Conservation (phyloP, 2,329 filamentous ascomycete genomes). For the Aspergillus flavus region DNA sequence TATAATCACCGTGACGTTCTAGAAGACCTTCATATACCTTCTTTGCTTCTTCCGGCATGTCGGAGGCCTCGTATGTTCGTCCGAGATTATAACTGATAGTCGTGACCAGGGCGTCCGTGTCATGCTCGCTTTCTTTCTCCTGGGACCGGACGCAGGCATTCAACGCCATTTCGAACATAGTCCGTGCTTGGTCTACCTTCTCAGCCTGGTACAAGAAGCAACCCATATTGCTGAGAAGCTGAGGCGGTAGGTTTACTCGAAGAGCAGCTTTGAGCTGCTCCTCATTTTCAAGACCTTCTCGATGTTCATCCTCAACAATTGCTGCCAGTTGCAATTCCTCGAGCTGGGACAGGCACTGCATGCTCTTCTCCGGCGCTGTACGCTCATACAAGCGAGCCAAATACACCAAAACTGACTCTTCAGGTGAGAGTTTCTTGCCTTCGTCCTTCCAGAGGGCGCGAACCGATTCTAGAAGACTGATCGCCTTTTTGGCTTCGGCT, state of each 20-base stretch:
- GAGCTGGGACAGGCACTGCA: conserved; percentile 88
- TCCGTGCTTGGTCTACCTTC: conserved; percentile 75
- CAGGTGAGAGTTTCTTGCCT: conserved; percentile 78
- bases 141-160: conserved; percentile 82
- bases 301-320: conserved; percentile 69
- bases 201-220: conserved; percentile 92
- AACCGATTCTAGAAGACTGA: conserved; percentile 79
- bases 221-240: conserved; percentile 94
- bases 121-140: conserved; percentile 72
- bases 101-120: conserved; percentile 89
- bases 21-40: conserved; percentile 86
- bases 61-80: conserved; percentile 85
- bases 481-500: conserved; percentile 81
- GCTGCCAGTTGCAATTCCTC: conserved; percentile 86
- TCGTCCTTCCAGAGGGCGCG: conserved; percentile 89
- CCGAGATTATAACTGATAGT: conserved; percentile 97
- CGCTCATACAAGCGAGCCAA: conserved; percentile 87
- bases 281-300: conserved; percentile 63
- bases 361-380: conserved; percentile 83
- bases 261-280: conserved; percentile 60
- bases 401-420: conserved; percentile 87
- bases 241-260: conserved; percentile 79
- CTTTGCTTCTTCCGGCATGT: conserved; percentile 78
- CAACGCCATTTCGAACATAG: conserved; percentile 89
- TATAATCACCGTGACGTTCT: conserved; percentile 85